Conservation (phyloP, 2,329 filamentous ascomycete species). For the Phyllosticta paracitricarpa region DNA sequence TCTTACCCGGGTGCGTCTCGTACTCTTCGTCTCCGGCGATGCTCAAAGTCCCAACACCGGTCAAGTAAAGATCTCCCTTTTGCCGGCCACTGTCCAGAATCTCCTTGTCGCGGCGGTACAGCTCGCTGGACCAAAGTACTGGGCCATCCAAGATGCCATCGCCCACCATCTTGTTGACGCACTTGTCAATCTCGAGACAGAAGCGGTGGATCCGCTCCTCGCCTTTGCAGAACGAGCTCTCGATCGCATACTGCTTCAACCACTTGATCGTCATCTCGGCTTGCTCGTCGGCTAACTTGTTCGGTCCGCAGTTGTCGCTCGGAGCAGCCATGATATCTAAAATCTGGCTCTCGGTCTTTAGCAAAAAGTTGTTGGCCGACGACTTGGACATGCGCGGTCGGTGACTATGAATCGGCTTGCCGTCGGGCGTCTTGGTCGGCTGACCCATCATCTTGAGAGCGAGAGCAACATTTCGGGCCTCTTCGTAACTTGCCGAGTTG, state of each 20-base stretch:
- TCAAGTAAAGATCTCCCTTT: conserved; percentile 39
- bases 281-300: conserved; percentile 94
- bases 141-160: conserved; percentile 77
- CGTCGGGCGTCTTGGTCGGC: conserved; percentile 31
- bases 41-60: conserved; percentile 37
- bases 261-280: conserved; percentile 75
- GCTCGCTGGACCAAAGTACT: conserved; percentile 82
- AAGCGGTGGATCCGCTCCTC: conserved; percentile 94
- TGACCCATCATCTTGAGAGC: conserved; percentile 86
- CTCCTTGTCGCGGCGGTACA: conserved; percentile 70
- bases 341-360: conserved; percentile 73
- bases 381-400: conserved; percentile 35
- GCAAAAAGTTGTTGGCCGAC: conserved; percentile 51
- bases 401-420: conserved; percentile 28
- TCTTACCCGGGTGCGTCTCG: conserved; percentile 25
- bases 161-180: conserved; percentile 74
- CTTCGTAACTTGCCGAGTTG: conserved; percentile 79
- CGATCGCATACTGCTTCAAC: conserved; percentile 70
- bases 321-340: conserved; percentile 78
- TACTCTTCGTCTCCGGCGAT: conserved; percentile 39
- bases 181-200: conserved; percentile 79
- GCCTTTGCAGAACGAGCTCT: conserved; percentile 79
- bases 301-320: conserved; percentile 77
- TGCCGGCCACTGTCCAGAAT: conserved; percentile 43
- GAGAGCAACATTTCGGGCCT: conserved; percentile 73